Evolutionary conservation across 148 eudicot species (phyloP).

Genomic region (Bassia scoparia): DNA sequence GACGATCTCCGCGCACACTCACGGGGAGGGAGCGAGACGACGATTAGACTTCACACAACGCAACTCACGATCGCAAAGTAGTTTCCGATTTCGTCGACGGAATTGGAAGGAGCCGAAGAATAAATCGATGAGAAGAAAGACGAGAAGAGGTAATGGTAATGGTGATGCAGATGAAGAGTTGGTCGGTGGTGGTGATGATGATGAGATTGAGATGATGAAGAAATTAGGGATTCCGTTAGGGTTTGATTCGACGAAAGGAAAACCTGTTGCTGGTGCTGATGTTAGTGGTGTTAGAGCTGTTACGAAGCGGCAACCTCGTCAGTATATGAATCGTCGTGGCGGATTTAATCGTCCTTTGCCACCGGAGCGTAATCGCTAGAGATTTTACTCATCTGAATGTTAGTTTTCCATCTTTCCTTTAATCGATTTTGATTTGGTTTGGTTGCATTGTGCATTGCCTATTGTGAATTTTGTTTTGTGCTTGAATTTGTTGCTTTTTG

Average conservation of each 20-base stretch:
- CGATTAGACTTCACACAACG: constrained; percentile 35
- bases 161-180: constrained; percentile 12
- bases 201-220: constrained; percentile 95
- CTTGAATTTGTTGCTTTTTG: neutral
- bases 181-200: constrained; percentile 37
- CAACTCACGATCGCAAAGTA: constrained; percentile 36
- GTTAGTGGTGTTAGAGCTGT: constrained; percentile 80
- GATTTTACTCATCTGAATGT: neutral
- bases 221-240: constrained; percentile 81
- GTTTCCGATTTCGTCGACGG: constrained; percentile 57
- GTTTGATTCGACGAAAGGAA: constrained; percentile 91
- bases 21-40: constrained; percentile 44
- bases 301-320: constrained; percentile 86
- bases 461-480: neutral
- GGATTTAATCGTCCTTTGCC: constrained; percentile 98
- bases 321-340: constrained; percentile 97
- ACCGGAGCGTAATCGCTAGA: constrained; percentile 64
- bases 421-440: neutral
- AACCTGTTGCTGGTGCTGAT: constrained; percentile 75
- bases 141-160: constrained; percentile 14
- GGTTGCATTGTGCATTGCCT: neutral
- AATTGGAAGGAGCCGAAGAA: constrained; percentile 47
- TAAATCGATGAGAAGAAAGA: constrained; percentile 30
- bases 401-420: neutral
- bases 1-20: constrained; percentile 47